A percentile compares a stretch with the other conserved stretches of the same genome.
Conservation (phyloP, 768 basidiomycete species). For the Leccinum longicurvipes region DNA sequence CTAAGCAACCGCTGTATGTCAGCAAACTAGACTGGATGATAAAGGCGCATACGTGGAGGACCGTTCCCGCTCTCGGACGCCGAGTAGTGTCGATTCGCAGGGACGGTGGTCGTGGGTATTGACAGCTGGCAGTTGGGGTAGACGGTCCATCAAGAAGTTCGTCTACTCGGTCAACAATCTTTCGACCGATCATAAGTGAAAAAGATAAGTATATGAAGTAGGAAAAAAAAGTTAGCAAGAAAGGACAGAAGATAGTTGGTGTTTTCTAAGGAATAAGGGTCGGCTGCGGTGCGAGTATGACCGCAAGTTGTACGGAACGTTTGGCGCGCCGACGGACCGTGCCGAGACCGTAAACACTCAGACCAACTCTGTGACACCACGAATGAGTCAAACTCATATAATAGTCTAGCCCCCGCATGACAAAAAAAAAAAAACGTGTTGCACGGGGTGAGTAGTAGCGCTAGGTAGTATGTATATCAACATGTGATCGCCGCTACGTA, state of each 20-base stretch:
- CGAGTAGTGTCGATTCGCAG: slow-evolving; percentile 16
- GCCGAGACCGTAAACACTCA: neutral
- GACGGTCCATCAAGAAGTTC: slow-evolving; percentile 14
- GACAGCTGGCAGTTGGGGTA: neutral
- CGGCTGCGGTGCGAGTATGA: no score
- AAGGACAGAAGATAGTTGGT: slow-evolving; percentile 20
- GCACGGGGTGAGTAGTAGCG: no score
- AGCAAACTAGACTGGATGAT: neutral
- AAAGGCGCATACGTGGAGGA: slow-evolving; percentile 12
- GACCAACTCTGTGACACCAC: no score
- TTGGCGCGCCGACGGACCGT: neutral
- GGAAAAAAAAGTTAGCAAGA: slow-evolving; percentile 7
- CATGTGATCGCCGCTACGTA: slow-evolving; percentile 14
- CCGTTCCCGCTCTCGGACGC: neutral
- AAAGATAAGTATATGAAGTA: slow-evolving; percentile 8
- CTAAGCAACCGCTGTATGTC: slow-evolving; percentile 11
- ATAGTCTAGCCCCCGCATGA: neutral
- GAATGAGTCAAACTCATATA: no score
- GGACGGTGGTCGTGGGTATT: slow-evolving; percentile 9
- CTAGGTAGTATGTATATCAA: no score
- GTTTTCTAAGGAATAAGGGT: neutral
- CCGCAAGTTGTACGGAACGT: neutral
- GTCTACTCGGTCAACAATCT: slow-evolving; percentile 25
- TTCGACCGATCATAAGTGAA: slow-evolving; percentile 27
- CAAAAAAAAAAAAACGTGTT: slow-evolving; percentile 2